phyloP scores from a whole-genome alignment of 1,139 yeast genomes.

The Suhomyces bokatorum region DNA sequence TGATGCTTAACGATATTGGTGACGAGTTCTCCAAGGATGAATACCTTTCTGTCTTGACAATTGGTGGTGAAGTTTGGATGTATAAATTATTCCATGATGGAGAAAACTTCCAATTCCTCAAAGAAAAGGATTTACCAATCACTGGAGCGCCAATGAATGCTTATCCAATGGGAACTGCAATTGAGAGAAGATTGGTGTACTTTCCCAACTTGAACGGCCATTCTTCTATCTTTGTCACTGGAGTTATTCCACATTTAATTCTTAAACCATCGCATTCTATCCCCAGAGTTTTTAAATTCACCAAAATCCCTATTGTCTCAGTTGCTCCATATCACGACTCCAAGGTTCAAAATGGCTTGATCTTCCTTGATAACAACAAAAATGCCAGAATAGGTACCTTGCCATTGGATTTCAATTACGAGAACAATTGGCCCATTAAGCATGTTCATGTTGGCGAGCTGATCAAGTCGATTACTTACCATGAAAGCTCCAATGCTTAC shows the following conservation, averaged over 20 bases:
- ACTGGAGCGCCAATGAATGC: slow-evolving; percentile 83
- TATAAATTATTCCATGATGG: slow-evolving; percentile 62
- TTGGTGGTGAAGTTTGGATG: slow-evolving; percentile 75
- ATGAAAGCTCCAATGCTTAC: slow-evolving; percentile 65
- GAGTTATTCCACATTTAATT: slow-evolving; percentile 69
- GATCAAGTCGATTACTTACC: slow-evolving; percentile 70
- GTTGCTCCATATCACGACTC: slow-evolving; percentile 53
- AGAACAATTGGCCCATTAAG: slow-evolving; percentile 64
- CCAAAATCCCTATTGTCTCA: slow-evolving; percentile 63
- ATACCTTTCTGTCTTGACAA: slow-evolving; percentile 67
- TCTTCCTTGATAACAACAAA: slow-evolving; percentile 70
- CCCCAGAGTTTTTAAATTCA: slow-evolving; percentile 69
- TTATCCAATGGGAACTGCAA: slow-evolving; percentile 63
- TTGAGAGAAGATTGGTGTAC: slow-evolving; percentile 68
- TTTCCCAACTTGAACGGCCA: slow-evolving; percentile 59
- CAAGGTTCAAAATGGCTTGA: slow-evolving; percentile 52
- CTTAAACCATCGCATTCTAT: slow-evolving; percentile 63
- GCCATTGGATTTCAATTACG: slow-evolving; percentile 53
- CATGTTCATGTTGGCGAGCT: slow-evolving; percentile 59
- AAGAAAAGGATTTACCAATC: slow-evolving; percentile 47
- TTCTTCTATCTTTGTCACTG: slow-evolving; percentile 70
- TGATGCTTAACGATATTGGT: slow-evolving; percentile 66
- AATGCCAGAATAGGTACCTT: slow-evolving; percentile 72
- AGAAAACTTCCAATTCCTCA: slow-evolving; percentile 48
- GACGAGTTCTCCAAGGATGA: slow-evolving; percentile 55